Evolutionary conservation across 148 eudicot species (phyloP).

Genomic region (Camellia lanceoleosa): DNA sequence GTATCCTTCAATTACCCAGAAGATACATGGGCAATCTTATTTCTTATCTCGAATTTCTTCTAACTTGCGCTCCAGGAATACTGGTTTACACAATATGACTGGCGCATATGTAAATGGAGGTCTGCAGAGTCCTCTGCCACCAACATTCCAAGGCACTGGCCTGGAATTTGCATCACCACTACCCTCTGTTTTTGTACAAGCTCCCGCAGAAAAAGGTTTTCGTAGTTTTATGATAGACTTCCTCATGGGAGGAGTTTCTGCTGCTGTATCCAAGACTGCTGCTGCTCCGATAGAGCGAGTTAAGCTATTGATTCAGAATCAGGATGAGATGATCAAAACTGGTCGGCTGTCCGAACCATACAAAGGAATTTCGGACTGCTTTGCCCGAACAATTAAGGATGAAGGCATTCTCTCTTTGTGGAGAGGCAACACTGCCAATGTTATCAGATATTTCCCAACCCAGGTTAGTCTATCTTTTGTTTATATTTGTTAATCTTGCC

Average conservation of each 20-base stretch:
- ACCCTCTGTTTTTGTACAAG: conserved; percentile 43
- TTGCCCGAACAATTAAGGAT: conserved; percentile 65
- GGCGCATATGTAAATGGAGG: conserved; percentile 32
- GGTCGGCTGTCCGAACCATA: conserved; percentile 74
- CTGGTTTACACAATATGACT: conserved; percentile 20
- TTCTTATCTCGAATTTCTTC: conserved; percentile 38
- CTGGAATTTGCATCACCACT: conserved; percentile 26
- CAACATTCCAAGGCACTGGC: conserved; percentile 19
- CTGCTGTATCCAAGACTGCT: conserved; percentile 68
- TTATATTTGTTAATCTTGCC: neutral
- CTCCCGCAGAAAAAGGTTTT: conserved; percentile 42
- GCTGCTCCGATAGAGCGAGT: conserved; percentile 86
- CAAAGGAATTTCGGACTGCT: conserved; percentile 68
- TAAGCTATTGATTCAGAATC: conserved; percentile 76
- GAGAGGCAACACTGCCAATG: conserved; percentile 82
- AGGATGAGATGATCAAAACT: conserved; percentile 73
- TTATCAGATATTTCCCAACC: conserved; percentile 85
- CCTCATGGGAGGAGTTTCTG: conserved; percentile 78
- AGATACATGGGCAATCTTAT: conserved; percentile 42
- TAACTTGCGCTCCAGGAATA: conserved; percentile 30
- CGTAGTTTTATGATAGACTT: conserved; percentile 50
- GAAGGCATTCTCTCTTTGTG: conserved; percentile 72
- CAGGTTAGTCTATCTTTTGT: conserved; percentile 38
- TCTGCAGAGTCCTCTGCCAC: conserved; percentile 27
- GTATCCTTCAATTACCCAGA: conserved; percentile 40